Evolutionary conservation across 345 rosid genomes (phyloP), one percentile per base, ranked within the genome.

Genomic region (Psidium friedrichsthalianum): DNA sequence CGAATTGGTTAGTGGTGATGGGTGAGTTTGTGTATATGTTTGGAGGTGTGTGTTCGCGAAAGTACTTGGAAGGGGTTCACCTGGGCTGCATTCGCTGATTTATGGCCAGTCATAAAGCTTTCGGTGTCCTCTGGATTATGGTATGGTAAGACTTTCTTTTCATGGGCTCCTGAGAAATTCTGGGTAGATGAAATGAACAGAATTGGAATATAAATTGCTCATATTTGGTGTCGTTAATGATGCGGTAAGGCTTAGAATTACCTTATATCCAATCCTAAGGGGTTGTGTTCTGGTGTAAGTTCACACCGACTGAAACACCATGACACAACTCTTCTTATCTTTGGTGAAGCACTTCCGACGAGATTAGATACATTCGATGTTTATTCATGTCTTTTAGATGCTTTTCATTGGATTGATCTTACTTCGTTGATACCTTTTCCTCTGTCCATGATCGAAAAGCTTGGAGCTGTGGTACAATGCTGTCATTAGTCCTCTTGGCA

Each of bases 21-120:
- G 95, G 89, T 56, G 88, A 89, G 90, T 87, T 93, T 89, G 88
- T 89, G 25, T 90, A 86, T 44, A 53, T 89, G n/a, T 86, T 85
- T 51, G 87, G 89, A 22, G 87, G 89, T n/a, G n/a, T n/a, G 25
- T 85, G 89, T 83, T 85, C n/a, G 87, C 25, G 74, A 74, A 6
- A 81, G 84, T 58, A 88, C 89, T 21, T 88, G 89, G 87, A 88
- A 61, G 58, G 89, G 89, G 20, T 86, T 85, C 74, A 83, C 86
- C 0, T 64, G 55, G 58, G 85, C 85, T 13, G 89, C 89, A 52
- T 88, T 88, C 56, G 58, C 52, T 12, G 93, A 90, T 83, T 88
- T 91, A 47, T 88, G 88, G 89, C 91, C 91, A 1, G 91, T 90
- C 51, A 57, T 90, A 47, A 91, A 91, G 87, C 88, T 91, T 51